phyloP scores from a whole-genome alignment of 1,284 basidiomycete species.

The Acaromyces ingoldii region DNA sequence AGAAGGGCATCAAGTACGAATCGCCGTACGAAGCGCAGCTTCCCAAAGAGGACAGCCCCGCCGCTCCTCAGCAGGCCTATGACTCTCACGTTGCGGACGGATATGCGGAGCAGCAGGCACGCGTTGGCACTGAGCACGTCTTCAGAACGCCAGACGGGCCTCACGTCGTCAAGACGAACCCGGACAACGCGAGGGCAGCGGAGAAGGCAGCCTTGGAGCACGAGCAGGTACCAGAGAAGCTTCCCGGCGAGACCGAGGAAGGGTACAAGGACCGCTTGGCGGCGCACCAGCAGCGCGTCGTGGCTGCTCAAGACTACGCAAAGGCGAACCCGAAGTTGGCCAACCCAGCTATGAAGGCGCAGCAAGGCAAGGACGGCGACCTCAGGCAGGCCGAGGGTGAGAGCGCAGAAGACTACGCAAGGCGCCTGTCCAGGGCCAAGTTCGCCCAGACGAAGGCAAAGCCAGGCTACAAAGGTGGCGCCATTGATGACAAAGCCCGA shows the following conservation, averaged over 20 bases:
- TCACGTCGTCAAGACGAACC: slow-evolving; percentile 38
- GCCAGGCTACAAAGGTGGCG: background rate
- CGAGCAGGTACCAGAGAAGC: slow-evolving; percentile 6
- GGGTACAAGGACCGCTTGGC: slow-evolving; percentile 30
- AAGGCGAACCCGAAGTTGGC: slow-evolving; percentile 10
- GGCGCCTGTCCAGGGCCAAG: background rate
- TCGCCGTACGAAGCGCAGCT: slow-evolving; percentile 46
- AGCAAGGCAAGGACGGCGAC: slow-evolving; percentile 11
- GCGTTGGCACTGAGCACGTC: slow-evolving; percentile 36
- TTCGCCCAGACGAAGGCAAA: slow-evolving; percentile 4
- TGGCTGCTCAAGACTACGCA: slow-evolving; percentile 3
- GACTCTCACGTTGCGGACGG: slow-evolving; percentile 35
- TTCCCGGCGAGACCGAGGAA: slow-evolving; percentile 18
- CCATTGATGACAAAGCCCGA: background rate
- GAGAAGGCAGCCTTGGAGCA: slow-evolving; percentile 26
- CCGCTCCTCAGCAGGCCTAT: slow-evolving; percentile 28
- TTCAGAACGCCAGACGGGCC: slow-evolving; percentile 46
- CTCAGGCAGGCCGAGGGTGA: slow-evolving; percentile 6
- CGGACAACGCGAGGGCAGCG: slow-evolving; percentile 29
- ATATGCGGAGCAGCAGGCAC: slow-evolving; percentile 38
- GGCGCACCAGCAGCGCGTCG: slow-evolving; percentile 25
- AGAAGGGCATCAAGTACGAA: slow-evolving; percentile 33
- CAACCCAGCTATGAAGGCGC: no score
- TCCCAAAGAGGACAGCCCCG: slow-evolving; percentile 16
- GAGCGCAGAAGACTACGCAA: slow-evolving; percentile 3